Percentiles rank a stretch among this genome's conserved stretches.
These are phyloP conservation scores for Porphyra umbilicalis DNA, from an alignment of 31 red algal genomes.

Conservation along the genomic window DNA sequence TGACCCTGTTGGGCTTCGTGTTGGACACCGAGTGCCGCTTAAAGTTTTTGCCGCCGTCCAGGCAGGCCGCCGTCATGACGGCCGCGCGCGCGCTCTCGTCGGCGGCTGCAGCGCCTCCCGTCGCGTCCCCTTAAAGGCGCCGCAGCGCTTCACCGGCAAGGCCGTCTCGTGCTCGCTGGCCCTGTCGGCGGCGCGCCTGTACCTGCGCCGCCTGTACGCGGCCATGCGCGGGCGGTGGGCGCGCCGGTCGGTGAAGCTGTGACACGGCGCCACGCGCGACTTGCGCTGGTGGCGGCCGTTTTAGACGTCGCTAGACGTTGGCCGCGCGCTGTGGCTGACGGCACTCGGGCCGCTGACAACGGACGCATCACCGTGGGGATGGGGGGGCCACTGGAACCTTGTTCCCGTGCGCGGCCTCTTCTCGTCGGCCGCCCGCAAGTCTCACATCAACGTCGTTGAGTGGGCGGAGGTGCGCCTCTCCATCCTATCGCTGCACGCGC, in stretches of 20 bases:
- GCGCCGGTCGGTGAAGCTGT: background rate
- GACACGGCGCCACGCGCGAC: background rate
- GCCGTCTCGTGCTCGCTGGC: background rate
- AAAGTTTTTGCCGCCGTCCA: background rate
- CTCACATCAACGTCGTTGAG: conserved; percentile 9
- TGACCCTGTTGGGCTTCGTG: background rate
- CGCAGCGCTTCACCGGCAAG: background rate
- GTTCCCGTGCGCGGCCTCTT: conserved; percentile 3
- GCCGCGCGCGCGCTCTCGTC: background rate
- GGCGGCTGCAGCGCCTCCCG: no score
- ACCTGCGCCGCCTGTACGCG: background rate
- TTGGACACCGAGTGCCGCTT: background rate
- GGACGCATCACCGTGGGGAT: background rate
- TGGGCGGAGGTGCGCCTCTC: background rate
- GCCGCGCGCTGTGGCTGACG: background rate
- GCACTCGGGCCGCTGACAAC: background rate
- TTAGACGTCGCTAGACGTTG: background rate
- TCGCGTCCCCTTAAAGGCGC: background rate
- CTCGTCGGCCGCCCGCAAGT: background rate
- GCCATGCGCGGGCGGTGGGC: no score
- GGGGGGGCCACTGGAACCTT: background rate
- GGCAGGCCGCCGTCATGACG: background rate
- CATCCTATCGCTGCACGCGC: background rate
- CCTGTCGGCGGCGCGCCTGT: background rate
- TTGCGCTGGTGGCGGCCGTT: background rate